Evolutionary conservation across 1,139 yeast species (phyloP), one percentile per base, ranked within the genome.

Genomic region (Pichiaceae sp.): DNA sequence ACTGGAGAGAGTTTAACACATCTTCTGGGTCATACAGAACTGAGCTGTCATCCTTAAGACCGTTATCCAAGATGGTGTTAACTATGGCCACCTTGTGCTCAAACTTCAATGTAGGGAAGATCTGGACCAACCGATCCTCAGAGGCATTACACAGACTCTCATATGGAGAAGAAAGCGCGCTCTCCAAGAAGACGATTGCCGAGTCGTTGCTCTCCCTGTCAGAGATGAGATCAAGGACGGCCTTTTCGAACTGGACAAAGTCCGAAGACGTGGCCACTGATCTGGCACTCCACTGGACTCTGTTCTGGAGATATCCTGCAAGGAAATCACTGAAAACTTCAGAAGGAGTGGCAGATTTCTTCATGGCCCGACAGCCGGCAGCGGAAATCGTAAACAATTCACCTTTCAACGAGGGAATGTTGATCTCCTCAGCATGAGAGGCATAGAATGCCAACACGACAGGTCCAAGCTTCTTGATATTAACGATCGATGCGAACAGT

Each of bases 131-230:
- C 16, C 38, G 38, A 11, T 34, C 26, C 47, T 79, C 74, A 17
- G 63, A 53, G 33, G 77, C 69, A 16, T 57, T 69, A n/a, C 76
- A 68, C 23, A 79, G 59, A 29, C 70, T 75, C 37, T 74, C 69
- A 44, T 61, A 60, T 1, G 68, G 63, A 9, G 75, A 62, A 37
- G 70, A 69, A 44, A 78, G 61, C 2, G 75, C 72, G 17, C 62
- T 60, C 37, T 75, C 68, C 31, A 86, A 53, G 61, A 87, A 82
- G 29, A 72, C 71, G 30, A 80, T 66, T 40, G 82, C 87, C 39
- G 62, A 62, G 9, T 54, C 58, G 42, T 66, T 68, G 52, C 72
- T 72, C 41, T 78, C 87, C 41, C 70, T 72, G 9, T 70, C 64
- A 11, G 83, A 71, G 16, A 84, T 73, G 41, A 81, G 55, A 12